A percentile compares a stretch with the other conserved stretches of the same genome.
These are phyloP conservation scores for Didymella pomorum DNA, from an alignment of 2,329 filamentous ascomycete genomes.

Conservation along the genomic window DNA sequence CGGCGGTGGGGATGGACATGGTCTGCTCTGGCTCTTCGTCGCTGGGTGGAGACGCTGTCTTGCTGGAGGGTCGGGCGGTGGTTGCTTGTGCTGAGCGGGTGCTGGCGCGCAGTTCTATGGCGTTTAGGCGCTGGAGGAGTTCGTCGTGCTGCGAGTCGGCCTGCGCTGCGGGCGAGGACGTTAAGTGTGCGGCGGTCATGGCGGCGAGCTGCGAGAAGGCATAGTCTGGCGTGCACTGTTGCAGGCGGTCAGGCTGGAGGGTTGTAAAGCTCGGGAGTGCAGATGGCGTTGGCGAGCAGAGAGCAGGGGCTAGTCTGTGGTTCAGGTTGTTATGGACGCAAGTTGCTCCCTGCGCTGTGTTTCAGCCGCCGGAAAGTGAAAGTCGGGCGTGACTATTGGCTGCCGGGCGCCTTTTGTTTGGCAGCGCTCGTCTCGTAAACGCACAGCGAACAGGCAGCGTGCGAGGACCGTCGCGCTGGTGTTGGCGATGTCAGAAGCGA, in stretches of 20 bases:
- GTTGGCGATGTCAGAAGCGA: constrained; percentile 18
- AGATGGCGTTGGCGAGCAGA: constrained; percentile 30
- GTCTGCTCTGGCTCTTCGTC: constrained; percentile 9
- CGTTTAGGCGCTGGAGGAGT: constrained; percentile 36
- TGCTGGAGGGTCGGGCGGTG: constrained; percentile 16
- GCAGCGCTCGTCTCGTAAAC: constrained; percentile 24
- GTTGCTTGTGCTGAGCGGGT: constrained; percentile 18
- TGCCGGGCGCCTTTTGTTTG: constrained; percentile 32
- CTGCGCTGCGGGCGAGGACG: constrained; percentile 27
- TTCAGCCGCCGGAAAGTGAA: constrained; percentile 43
- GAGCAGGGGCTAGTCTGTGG: constrained; percentile 25
- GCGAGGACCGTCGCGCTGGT: constrained; percentile 26
- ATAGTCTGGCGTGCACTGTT: constrained; percentile 38
- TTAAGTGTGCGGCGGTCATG: constrained; percentile 38
- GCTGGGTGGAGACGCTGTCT: constrained; percentile 10
- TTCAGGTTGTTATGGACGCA: constrained; percentile 32
- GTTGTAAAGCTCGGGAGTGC: constrained; percentile 21
- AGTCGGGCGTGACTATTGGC: constrained; percentile 34
- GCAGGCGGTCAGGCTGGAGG: constrained; percentile 25
- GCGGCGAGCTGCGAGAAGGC: constrained; percentile 38
- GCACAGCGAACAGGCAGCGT: constrained; percentile 35
- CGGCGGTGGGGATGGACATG: constrained; percentile 7
- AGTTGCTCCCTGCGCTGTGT: constrained; percentile 43
- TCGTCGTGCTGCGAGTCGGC: constrained; percentile 17
- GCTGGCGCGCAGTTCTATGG: constrained; percentile 29